Evolutionary conservation across 495 filamentous ascomycete species (phyloP).

Genomic region (Penicillium pulvis): DNA sequence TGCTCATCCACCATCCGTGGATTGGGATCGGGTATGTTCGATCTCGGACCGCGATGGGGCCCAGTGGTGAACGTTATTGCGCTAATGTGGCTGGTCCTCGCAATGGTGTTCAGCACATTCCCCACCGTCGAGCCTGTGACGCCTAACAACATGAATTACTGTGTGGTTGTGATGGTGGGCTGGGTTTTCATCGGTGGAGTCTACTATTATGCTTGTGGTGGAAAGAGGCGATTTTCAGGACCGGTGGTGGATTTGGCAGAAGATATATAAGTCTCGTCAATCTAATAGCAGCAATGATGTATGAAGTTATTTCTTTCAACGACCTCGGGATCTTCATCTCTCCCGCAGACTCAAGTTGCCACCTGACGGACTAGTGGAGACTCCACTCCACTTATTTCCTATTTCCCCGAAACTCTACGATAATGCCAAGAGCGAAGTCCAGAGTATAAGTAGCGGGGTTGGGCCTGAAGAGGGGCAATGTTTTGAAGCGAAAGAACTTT

Average conservation of each 20-base stretch:
- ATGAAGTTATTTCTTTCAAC: background rate
- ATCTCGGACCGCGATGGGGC: conserved; percentile 19
- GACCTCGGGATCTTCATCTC: background rate
- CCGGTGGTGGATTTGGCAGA: conserved; percentile 24
- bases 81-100: conserved; percentile 23
- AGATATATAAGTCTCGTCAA: background rate
- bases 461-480: background rate
- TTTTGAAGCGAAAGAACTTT: background rate
- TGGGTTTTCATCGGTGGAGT: conserved; percentile 24
- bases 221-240: conserved; percentile 22
- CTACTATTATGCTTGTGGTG: conserved; percentile 24
- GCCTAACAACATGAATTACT: conserved; percentile 29
- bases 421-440: background rate
- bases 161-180: conserved; percentile 26
- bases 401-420: conserved; percentile 8
- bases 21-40: conserved; percentile 18
- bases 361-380: background rate
- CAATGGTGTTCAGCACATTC: conserved; percentile 29
- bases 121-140: conserved; percentile 27
- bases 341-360: background rate
- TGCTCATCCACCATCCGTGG: conserved; percentile 4
- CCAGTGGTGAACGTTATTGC: conserved; percentile 20
- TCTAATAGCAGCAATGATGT: background rate
- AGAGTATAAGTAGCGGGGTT: background rate
- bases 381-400: background rate